Base-by-base conservation (phyloP, 306 rosid genomes). In the Cajanus cajan region DNA sequence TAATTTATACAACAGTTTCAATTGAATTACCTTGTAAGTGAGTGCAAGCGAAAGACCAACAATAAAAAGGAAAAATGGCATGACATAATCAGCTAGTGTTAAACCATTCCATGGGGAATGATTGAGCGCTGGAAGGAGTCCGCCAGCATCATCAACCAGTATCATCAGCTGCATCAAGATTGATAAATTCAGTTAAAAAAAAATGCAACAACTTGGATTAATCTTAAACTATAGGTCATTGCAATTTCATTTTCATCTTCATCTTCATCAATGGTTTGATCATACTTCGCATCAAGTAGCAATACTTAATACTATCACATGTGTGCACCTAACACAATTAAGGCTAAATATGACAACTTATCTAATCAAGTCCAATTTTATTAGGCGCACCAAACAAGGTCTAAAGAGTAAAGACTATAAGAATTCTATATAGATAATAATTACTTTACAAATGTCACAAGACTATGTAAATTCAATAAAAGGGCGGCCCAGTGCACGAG, bases 81-180 rank as follows among this genome's bases (percentile, higher is more conserved):
- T 96, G 69, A 96, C 98, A 69, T 86, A 83, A 80, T 96, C 99
- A 51, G 99, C 99, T 7, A 96, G 85, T 55, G 96, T 93, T 76
- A 96, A 81, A 33, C 99, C 99, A 89, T 93, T 73, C 99, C 99
- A 96, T 22, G 99, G 99, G 45, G 99, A 89, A 85, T 96, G 99
- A 80, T 96, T 93, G 28, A 96, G 88, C 8, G 99, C 88, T 5
- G 99, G 96, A 71, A 91, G 7, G 12, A 87, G 39, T 83, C 98
- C 98, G 76, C 99, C 99, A 67, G 80, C 90, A 87, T 96, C 88
- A 59, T 96, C 99, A 86, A 93, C 99, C 69, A 96, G 43, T 84
- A 96, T 91, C 99, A 96, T 96, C 77, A 96, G 83, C 99, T 96
- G 93, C 89, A 88, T 78, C 72, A 73, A 59, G 41, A 78, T 74